Evolutionary conservation across 208 protist species (phyloP), one percentile per base, ranked within the genome.

Genomic region (Leishmania lainsoni): DNA sequence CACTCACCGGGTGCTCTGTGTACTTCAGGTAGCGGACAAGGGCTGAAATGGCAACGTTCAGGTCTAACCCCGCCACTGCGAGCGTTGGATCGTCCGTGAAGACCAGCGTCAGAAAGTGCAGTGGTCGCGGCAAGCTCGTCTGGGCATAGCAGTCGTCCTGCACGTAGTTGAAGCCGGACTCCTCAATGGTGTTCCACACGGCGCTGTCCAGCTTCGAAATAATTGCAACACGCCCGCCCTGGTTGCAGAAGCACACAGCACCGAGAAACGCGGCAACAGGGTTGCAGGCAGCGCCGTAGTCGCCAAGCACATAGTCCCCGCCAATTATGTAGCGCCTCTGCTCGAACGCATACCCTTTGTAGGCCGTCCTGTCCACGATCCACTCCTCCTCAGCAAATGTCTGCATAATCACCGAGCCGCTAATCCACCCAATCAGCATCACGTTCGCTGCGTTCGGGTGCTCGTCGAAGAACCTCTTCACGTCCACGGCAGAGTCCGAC

Each of bases 291-390:
- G 82, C 89, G 68, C 92, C 89, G 81, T 87, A 95, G 79, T 92
- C 86, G 59, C 90, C 92, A 45, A 92, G 42, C 35, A 95, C 73
- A 66, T 86, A 80, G 83, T 93, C 90, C 20, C 80, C 82, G 56
- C 80, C 85, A 26, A 93, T 71, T n/a, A 91, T 66, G 81, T 91
- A 93, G 32, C 90, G 86, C 32, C 87, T 85, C 74, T 95, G 92
- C 3, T 72, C 6, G 74, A 92, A 92, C 1, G 92, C 32, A 9
- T 76, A 70, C 0, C 17, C 16, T 78, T 80, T 9, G 78, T 83
- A 92, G 10, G 76, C 69, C 1, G 65, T 12, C 5, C 81, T 73
- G 76, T 76, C 68, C 20, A 17, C 14, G 42, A 73, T 77, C 77
- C 79, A 84, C 0, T 16, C 20, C 45, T 71, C 49, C 35, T 71